These are phyloP conservation scores for Vararia minispora DNA, from an alignment of 768 basidiomycete genomes.

Conservation along the genomic window DNA sequence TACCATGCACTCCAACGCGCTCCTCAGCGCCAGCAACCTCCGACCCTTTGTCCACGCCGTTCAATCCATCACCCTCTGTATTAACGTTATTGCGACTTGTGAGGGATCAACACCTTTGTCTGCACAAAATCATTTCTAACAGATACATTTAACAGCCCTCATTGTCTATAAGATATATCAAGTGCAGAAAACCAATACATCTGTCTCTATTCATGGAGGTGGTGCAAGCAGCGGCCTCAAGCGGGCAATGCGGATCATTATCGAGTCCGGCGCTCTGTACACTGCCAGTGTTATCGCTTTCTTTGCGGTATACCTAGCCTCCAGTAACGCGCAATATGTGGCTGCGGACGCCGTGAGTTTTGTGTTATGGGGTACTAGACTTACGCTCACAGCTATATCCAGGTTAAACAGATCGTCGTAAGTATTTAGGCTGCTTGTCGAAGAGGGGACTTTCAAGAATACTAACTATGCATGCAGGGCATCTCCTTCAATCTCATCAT, in stretches of 20 bases:
- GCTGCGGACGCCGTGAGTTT: slow-evolving; percentile 16
- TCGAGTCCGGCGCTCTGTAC: slow-evolving; percentile 22
- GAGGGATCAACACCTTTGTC: background rate
- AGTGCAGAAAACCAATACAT: background rate
- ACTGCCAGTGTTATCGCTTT: slow-evolving; percentile 14
- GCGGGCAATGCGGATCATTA: slow-evolving; percentile 18
- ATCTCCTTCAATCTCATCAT: slow-evolving; percentile 23
- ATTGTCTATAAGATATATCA: background rate
- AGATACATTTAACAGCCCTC: background rate
- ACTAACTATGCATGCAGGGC: background rate
- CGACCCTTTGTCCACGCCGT: background rate
- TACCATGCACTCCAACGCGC: background rate
- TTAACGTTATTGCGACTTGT: slow-evolving; percentile 2
- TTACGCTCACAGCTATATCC: background rate
- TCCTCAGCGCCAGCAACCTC: background rate
- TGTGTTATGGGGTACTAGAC: too few species aligned
- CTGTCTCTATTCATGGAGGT: slow-evolving; percentile 7
- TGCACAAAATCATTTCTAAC: background rate
- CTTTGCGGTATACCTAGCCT: slow-evolving; percentile 14
- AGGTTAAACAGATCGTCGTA: background rate
- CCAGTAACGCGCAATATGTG: slow-evolving; percentile 17
- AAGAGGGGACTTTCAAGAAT: too few species aligned
- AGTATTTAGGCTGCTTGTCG: slow-evolving; percentile 16
- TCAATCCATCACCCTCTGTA: background rate
- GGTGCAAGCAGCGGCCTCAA: slow-evolving; percentile 2